These are phyloP conservation scores for Cordyceps javanica DNA, from an alignment of 2,329 filamentous ascomycete species.

Conservation along the genomic window DNA sequence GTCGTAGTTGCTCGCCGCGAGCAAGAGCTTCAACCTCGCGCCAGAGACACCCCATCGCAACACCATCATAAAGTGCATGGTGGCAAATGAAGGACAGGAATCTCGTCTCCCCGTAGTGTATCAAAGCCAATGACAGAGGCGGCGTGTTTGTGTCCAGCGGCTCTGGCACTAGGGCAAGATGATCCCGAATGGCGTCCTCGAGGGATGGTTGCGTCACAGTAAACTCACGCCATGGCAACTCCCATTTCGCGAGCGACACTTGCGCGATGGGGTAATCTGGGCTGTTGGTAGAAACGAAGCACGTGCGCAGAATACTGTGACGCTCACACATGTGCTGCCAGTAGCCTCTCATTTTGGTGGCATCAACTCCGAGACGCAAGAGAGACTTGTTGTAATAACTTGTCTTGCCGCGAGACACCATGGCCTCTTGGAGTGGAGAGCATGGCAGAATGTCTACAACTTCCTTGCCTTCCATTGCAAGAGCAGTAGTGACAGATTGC, in stretches of 20 bases:
- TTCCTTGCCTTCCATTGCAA: conserved; percentile 24
- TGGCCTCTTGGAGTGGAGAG: conserved; percentile 81
- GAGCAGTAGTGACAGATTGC: conserved; percentile 23
- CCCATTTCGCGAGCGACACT: conserved; percentile 51
- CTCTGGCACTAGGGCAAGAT: conserved; percentile 32
- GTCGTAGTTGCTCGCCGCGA: conserved; percentile 36
- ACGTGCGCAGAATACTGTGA: conserved; percentile 73
- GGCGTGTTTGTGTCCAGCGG: conserved; percentile 39
- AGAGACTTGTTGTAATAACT: conserved; percentile 70
- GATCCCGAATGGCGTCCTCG: conserved; percentile 31
- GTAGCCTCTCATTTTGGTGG: conserved; percentile 44
- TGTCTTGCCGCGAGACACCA: conserved; percentile 54
- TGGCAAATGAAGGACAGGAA: conserved; percentile 55
- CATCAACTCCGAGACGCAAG: conserved; percentile 50
- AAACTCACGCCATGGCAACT: conserved; percentile 34
- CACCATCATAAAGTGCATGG: conserved; percentile 82
- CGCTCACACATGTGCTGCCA: conserved; percentile 60
- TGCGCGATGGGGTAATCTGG: conserved; percentile 62
- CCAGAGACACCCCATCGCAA: conserved; percentile 64
- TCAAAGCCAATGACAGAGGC: conserved; percentile 39
- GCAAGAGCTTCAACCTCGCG: conserved; percentile 62
- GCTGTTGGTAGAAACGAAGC: conserved; percentile 62
- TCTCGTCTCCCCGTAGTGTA: conserved; percentile 24
- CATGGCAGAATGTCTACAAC: conserved; percentile 65
- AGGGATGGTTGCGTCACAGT: conserved; percentile 27